These are phyloP conservation scores for Psilocybe cubensis DNA, from an alignment of 768 basidiomycete genomes.

Conservation along the genomic window DNA sequence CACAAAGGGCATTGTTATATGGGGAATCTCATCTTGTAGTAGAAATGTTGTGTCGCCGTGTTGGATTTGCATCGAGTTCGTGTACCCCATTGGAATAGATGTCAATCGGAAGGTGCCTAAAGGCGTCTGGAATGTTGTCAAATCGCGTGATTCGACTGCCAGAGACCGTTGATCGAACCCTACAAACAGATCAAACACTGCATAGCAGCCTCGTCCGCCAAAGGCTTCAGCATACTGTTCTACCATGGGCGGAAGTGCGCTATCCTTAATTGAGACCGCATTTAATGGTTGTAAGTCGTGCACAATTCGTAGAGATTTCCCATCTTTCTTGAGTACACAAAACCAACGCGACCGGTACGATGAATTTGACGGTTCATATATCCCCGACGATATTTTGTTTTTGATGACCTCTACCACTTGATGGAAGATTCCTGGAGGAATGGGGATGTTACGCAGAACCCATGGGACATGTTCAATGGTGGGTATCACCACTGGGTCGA, in stretches of 20 bases:
- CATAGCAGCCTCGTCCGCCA: conserved; percentile 19
- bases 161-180: conserved; percentile 34
- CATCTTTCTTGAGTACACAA: conserved; percentile 21
- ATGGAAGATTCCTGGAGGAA: conserved; percentile 31
- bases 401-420: conserved; percentile 18
- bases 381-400: not conserved
- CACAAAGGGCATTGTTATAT: conserved; percentile 17
- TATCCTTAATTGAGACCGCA: conserved; percentile 30
- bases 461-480: conserved; percentile 36
- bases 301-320: not conserved
- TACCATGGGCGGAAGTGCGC: conserved; percentile 26
- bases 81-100: conserved; percentile 33
- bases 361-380: not conserved
- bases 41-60: conserved; percentile 35
- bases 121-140: conserved; percentile 34
- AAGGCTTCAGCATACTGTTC: conserved; percentile 28
- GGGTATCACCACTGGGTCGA: conserved; percentile 26
- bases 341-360: conserved; percentile 9
- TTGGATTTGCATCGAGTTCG: conserved; percentile 34
- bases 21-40: conserved; percentile 31
- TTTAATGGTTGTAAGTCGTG: conserved; percentile 33
- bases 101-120: conserved; percentile 25
- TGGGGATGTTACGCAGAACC: conserved; percentile 30
- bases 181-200: conserved; percentile 29
- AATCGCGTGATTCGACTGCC: conserved; percentile 24